Base-by-base conservation (phyloP, 306 rosid genomes). In the Ormosia semicastrata region DNA sequence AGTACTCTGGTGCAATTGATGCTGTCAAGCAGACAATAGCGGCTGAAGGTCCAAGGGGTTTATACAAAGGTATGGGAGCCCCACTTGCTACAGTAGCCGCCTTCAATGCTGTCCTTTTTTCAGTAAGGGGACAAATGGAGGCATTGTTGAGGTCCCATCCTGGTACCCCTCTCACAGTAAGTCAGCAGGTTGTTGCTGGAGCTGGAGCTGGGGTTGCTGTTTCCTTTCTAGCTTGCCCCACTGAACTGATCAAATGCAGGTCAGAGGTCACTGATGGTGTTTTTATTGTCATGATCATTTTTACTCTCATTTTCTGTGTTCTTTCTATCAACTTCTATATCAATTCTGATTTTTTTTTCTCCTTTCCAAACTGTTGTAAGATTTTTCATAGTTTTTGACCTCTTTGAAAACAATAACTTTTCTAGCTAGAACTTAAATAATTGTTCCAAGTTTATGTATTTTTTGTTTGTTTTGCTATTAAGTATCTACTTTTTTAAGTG, bases 11-110 rank as follows among this genome's bases (percentile, higher is more conserved):
- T 43, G 97, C 99, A 57, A 91, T 96, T 49, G 98, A 96, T 82
- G 98, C 99, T 10, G 97, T 96, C 56, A 93, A 87, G 91, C 90
- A 96, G 87, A 96, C 99, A 41, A 3, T 96, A 84, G 93, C 97
- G 39, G 97, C 95, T 30, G 99, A 96, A 90, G 99, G 99, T 13
- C 84, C 92, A 39, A 75, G 94, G 37, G 98, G 99, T n/a, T 88
- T 96, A 80, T 96, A 92, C 88, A 96, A 96, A 87, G 99, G 97
- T 47, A 94, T 93, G 98, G 99, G 99, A 39, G 99, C 97, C 71
- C 99, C 98, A 47, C 92, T 96, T 39, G 99, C 99, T 12, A 96
- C 98, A 0, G 99, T 96, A 52, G 98, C 99, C 6, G 97, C 96
- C 56, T 96, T 96, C 86, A 96, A 96, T 58, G 98, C 99, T 13